These are phyloP conservation scores for Globisporangium nagaii DNA, from an alignment of 352 stramenopile species.

Conservation along the genomic window DNA sequence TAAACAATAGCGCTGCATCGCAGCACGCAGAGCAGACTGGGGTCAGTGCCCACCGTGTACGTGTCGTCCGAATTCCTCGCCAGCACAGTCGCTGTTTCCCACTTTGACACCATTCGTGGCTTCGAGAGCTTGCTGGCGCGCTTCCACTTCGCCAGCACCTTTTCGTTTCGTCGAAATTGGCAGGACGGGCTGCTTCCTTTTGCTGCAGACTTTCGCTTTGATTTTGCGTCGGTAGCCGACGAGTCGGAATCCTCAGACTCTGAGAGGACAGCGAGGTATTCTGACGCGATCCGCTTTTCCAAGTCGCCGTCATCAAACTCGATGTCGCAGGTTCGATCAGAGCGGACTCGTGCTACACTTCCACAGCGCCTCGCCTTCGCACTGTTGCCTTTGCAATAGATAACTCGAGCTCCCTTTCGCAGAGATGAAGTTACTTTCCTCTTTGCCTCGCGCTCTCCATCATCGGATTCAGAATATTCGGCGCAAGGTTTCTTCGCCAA, in stretches of 20 bases:
- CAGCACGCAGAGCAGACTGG: background rate
- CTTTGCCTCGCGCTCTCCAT: too few species aligned
- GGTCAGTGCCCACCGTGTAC: slow-evolving; percentile 23
- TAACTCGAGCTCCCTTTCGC: slow-evolving; percentile 25
- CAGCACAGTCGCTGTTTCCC: slow-evolving; percentile 24
- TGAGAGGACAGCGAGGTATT: slow-evolving; percentile 18
- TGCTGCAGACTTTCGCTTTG: background rate
- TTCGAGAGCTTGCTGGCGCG: slow-evolving; percentile 38
- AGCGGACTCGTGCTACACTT: slow-evolving; percentile 30
- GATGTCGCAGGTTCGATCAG: slow-evolving; percentile 56
- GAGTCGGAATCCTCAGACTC: slow-evolving; percentile 28
- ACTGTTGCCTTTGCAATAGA: slow-evolving; percentile 32
- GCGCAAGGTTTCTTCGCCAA: too few species aligned
- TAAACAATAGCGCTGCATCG: background rate
- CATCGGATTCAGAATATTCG: too few species aligned
- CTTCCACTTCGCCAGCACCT: slow-evolving; percentile 27
- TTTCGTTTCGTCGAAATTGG: slow-evolving; percentile 24
- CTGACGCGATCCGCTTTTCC: slow-evolving; percentile 24
- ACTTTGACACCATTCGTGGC: slow-evolving; percentile 18
- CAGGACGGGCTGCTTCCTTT: slow-evolving; percentile 1
- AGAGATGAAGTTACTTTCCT: too few species aligned
- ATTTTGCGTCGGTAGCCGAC: background rate
- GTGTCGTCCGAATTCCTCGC: slow-evolving; percentile 32
- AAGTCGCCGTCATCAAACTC: slow-evolving; percentile 51
- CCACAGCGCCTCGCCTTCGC: slow-evolving; percentile 23